These are phyloP conservation scores for Paradendryphiella salina DNA, from an alignment of 2,329 filamentous ascomycete species.

Conservation along the genomic window DNA sequence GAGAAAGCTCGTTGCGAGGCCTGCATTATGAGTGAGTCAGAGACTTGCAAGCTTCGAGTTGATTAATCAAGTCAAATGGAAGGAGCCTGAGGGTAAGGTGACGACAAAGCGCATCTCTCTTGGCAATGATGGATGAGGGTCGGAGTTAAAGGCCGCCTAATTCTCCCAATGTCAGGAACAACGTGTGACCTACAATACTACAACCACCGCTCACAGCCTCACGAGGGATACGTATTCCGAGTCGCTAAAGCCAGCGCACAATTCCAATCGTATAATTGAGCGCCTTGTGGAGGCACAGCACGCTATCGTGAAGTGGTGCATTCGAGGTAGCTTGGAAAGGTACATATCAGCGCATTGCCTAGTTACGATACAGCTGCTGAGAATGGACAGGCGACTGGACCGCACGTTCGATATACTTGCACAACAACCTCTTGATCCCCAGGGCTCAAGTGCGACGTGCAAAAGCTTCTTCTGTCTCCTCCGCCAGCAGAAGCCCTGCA, in stretches of 20 bases:
- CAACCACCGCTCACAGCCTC: neutral
- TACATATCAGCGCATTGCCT: slow-evolving; percentile 2
- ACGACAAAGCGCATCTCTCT: slow-evolving; percentile 9
- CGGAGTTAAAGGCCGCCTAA: slow-evolving; percentile 28
- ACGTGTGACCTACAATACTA: slow-evolving; percentile 7
- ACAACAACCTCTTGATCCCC: neutral
- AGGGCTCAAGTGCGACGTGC: neutral
- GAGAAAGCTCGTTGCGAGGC: neutral
- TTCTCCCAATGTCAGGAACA: slow-evolving; percentile 13
- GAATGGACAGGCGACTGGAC: neutral
- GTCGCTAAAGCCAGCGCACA: slow-evolving; percentile 16
- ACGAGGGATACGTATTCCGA: neutral
- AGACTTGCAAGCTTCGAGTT: slow-evolving; percentile 4
- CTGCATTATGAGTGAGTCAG: slow-evolving; percentile 17
- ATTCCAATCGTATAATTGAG: neutral
- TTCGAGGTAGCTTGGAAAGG: slow-evolving; percentile 8
- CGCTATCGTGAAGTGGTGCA: slow-evolving; percentile 7
- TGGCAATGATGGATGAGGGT: slow-evolving; percentile 13
- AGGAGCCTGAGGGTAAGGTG: slow-evolving; percentile 6
- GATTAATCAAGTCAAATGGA: slow-evolving; percentile 10
- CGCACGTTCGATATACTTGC: neutral
- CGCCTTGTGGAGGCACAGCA: neutral
- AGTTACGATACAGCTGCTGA: slow-evolving; percentile 7
- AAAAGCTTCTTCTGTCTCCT: neutral
- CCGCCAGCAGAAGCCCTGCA: slow-evolving; percentile 1